Percentiles rank a stretch among this genome's conserved stretches.
phyloP scores from a whole-genome alignment of 768 basidiomycete species.

The Mycena polygramma region DNA sequence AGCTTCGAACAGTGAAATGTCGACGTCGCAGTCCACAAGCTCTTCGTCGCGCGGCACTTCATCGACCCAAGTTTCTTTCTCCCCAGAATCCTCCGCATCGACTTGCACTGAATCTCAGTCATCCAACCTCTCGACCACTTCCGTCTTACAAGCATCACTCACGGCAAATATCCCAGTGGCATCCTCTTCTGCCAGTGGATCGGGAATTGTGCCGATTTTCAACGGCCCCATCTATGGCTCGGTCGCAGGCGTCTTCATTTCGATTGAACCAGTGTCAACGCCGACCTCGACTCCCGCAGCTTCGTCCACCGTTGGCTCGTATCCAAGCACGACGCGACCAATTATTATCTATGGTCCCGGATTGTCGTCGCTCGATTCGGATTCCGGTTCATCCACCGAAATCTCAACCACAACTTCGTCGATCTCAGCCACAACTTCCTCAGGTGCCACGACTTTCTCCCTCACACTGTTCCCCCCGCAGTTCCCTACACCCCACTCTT shows the following conservation, averaged over 20 bases:
- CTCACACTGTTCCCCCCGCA: neutral
- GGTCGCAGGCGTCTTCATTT: neutral
- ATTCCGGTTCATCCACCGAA: neutral
- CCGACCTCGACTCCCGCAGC: too few species aligned
- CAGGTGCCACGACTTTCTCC: neutral
- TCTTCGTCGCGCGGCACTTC: neutral
- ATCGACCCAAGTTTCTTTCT: neutral
- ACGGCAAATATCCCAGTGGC: neutral
- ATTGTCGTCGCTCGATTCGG: too few species aligned
- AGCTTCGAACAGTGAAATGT: slow-evolving; percentile 1
- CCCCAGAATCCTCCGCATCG: neutral
- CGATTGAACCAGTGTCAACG: too few species aligned
- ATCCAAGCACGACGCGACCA: neutral
- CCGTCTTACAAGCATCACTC: neutral
- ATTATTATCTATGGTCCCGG: neutral
- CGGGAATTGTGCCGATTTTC: neutral
- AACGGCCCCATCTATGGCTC: neutral
- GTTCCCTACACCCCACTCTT: neutral
- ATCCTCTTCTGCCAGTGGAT: neutral
- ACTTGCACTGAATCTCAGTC: neutral
- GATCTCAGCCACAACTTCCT: neutral
- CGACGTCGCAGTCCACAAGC: neutral
- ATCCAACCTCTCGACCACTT: neutral
- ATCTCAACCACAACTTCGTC: neutral
- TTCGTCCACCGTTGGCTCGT: neutral